These are phyloP conservation scores for Abelmoschus esculentus DNA, from an alignment of 345 rosid species.

Conservation along the genomic window DNA sequence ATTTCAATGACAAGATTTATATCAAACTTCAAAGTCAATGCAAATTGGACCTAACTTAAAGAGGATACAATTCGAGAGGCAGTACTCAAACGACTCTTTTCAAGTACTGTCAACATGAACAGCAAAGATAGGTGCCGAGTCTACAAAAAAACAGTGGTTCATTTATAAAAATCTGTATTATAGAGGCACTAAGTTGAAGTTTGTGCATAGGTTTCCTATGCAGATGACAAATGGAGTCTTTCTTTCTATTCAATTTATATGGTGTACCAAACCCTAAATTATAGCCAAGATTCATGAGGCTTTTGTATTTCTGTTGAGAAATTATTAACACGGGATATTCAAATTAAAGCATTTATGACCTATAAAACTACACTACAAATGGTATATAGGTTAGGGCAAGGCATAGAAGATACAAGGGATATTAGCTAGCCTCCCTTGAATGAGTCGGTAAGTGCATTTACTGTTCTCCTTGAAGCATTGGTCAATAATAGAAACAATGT, in stretches of 20 bases:
- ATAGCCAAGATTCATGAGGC: background rate
- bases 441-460: background rate
- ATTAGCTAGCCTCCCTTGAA: background rate
- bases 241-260: background rate
- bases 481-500: background rate
- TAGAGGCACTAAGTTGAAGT: background rate
- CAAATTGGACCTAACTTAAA: background rate
- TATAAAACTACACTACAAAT: background rate
- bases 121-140: background rate
- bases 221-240: background rate
- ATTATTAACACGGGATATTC: background rate
- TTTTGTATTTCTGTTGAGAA: background rate
- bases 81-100: background rate
- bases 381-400: no score
- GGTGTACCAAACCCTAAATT: background rate
- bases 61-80: background rate
- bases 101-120: background rate
- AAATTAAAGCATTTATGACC: conserved; percentile 3
- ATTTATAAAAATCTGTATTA: background rate
- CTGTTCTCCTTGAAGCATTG: background rate
- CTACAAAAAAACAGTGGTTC: conserved; percentile 1
- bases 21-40: conserved; percentile 1
- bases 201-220: background rate
- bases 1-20: background rate
- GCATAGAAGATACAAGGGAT: background rate